These are phyloP conservation scores for Pythium brassicae DNA, from an alignment of 352 stramenopile genomes.

Conservation along the genomic window DNA sequence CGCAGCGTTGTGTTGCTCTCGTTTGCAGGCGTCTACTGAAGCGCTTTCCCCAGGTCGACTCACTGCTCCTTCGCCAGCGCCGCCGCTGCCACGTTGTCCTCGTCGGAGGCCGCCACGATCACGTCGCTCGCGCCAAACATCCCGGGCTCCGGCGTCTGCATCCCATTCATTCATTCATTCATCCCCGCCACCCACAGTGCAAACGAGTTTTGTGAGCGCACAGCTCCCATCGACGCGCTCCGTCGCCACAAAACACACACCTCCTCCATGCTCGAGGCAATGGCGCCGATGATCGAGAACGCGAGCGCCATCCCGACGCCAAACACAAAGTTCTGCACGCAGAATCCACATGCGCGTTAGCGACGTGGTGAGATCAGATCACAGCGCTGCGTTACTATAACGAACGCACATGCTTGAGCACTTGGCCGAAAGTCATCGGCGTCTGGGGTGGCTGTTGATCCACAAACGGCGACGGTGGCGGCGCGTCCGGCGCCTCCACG, in stretches of 20 bases:
- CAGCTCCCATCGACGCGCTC: background rate
- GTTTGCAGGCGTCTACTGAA: too few relatives aligned
- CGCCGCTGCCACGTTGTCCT: background rate
- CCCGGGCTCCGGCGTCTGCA: constrained; percentile 7
- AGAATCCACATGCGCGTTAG: background rate
- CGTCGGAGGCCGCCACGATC: background rate
- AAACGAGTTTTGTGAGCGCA: too few relatives aligned
- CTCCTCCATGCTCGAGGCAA: constrained; percentile 70
- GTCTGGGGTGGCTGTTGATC: constrained; percentile 33
- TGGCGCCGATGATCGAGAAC: constrained; percentile 64
- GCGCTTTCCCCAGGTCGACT: too few relatives aligned
- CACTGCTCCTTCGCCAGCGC: background rate
- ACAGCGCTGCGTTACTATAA: too few relatives aligned
- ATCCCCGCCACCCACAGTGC: too few relatives aligned
- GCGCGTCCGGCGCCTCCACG: constrained; percentile 18
- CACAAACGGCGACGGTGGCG: constrained; percentile 24
- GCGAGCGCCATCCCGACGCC: constrained; percentile 72
- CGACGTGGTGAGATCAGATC: too few relatives aligned
- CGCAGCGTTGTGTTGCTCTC: too few relatives aligned
- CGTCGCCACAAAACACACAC: constrained; percentile 13
- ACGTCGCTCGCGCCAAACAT: constrained; percentile 7
- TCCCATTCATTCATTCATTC: too few relatives aligned
- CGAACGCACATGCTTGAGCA: constrained; percentile 64
- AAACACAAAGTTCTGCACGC: constrained; percentile 68
- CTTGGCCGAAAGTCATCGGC: constrained; percentile 52